A percentile compares a stretch with the other conserved stretches of the same genome.
phyloP scores from a whole-genome alignment of 371 early-diverging fungal species.

The Mucor piriformis region DNA sequence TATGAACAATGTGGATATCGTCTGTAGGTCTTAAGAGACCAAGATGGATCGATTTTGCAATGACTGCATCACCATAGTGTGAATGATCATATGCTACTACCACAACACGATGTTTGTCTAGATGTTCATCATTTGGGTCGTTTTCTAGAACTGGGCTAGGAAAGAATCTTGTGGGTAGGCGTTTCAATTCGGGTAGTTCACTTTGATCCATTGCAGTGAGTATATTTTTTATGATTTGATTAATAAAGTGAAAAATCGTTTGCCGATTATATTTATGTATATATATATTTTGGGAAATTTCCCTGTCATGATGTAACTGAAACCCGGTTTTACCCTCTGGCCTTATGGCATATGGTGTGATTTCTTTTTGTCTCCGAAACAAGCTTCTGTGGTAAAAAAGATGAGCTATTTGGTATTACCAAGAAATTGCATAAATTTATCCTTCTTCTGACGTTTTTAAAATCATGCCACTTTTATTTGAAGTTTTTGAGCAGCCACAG shows the following conservation, averaged over 20 bases:
- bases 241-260: too few relatives aligned
- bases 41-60: constrained; percentile 31
- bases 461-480: not conserved
- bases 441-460: not conserved
- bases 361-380: not conserved
- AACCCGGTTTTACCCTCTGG: not conserved
- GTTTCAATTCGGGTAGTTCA: not conserved
- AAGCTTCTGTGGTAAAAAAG: not conserved
- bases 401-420: not conserved
- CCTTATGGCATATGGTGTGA: not conserved
- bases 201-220: too few relatives aligned
- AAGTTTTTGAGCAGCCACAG: constrained; percentile 15
- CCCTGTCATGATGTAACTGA: not conserved
- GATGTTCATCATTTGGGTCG: not conserved
- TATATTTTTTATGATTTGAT: too few relatives aligned
- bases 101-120: constrained; percentile 14
- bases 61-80: constrained; percentile 35
- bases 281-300: not conserved
- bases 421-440: not conserved
- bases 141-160: constrained; percentile 11
- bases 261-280: too few relatives aligned
- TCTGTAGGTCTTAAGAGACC: constrained; percentile 25
- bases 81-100: constrained; percentile 42
- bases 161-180: constrained; percentile 16
- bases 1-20: constrained; percentile 32